These are phyloP conservation scores for Xylariales sp. DNA, from an alignment of 2,329 filamentous ascomycete genomes.

Conservation along the genomic window DNA sequence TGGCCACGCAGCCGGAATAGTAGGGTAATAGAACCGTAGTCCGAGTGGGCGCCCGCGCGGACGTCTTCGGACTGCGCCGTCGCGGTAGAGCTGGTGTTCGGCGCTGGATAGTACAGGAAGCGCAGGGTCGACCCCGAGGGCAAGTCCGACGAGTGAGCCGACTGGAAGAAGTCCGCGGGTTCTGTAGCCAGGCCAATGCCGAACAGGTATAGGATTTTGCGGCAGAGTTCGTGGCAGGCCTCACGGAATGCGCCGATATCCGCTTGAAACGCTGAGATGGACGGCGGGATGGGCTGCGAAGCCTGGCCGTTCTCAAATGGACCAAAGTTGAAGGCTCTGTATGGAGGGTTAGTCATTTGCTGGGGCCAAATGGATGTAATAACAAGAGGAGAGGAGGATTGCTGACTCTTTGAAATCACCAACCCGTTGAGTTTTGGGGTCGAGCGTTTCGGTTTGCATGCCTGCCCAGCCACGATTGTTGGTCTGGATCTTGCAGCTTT, in stretches of 20 bases:
- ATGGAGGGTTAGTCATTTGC: neutral
- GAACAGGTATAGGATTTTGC: conserved; percentile 69
- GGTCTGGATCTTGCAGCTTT: conserved; percentile 67
- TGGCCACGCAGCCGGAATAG: conserved; percentile 85
- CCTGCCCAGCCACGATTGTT: conserved; percentile 86
- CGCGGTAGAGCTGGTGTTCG: conserved; percentile 30
- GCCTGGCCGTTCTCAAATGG: conserved; percentile 68
- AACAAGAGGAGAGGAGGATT: neutral
- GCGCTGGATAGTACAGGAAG: conserved; percentile 68
- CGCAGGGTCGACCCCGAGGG: conserved; percentile 59
- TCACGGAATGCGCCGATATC: conserved; percentile 63
- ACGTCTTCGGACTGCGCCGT: conserved; percentile 55
- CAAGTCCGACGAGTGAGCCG: conserved; percentile 42
- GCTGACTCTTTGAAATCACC: conserved; percentile 85
- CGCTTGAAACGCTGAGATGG: conserved; percentile 54
- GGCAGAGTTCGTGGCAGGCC: conserved; percentile 69
- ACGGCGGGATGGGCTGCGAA: conserved; percentile 70
- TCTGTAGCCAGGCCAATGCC: conserved; percentile 68
- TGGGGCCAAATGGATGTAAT: neutral
- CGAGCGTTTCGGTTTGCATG: conserved; percentile 84
- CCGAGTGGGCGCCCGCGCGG: conserved; percentile 86
- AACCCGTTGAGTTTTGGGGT: conserved; percentile 75
- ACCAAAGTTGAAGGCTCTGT: conserved; percentile 71
- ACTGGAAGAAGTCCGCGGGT: conserved; percentile 49
- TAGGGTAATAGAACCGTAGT: conserved; percentile 71